These are phyloP conservation scores for Rhizophagus clarus DNA, from an alignment of 192 early-diverging fungal genomes.

Conservation along the genomic window DNA sequence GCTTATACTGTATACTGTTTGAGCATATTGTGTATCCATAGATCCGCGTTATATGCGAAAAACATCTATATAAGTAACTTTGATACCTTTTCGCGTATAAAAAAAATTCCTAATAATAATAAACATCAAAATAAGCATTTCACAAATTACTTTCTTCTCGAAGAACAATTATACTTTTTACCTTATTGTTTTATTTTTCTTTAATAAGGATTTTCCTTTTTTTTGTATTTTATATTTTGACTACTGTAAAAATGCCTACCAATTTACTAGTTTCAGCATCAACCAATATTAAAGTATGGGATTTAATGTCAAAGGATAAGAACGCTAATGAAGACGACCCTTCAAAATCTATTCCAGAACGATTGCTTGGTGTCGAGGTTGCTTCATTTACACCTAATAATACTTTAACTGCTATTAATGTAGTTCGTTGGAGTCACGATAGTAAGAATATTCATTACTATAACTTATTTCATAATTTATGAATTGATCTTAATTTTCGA, in stretches of 20 bases:
- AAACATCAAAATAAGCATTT: too few relatives aligned
- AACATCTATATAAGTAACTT: too few relatives aligned
- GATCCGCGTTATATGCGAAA: too few relatives aligned
- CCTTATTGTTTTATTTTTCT: too few relatives aligned
- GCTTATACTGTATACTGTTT: too few relatives aligned
- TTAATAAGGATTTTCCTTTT: neutral
- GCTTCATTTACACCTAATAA: slow-evolving; percentile 9
- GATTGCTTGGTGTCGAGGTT: slow-evolving; percentile 9
- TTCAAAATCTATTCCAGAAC: neutral
- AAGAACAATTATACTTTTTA: too few relatives aligned
- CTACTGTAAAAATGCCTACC: neutral
- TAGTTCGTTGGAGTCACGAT: slow-evolving; percentile 28
- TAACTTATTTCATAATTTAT: neutral
- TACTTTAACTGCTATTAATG: slow-evolving; percentile 12
- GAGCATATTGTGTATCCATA: too few relatives aligned
- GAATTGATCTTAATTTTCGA: neutral
- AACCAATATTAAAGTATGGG: slow-evolving; percentile 26
- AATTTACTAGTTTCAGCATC: slow-evolving; percentile 26
- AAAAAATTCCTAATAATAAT: too few relatives aligned
- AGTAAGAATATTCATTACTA: neutral
- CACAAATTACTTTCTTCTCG: too few relatives aligned
- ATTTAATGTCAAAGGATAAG: neutral
- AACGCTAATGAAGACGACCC: neutral
- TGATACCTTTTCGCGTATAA: too few relatives aligned
- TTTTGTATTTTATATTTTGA: neutral